Conservation (phyloP, 2,329 filamentous ascomycete species). For the Aplosporella prunicola region DNA sequence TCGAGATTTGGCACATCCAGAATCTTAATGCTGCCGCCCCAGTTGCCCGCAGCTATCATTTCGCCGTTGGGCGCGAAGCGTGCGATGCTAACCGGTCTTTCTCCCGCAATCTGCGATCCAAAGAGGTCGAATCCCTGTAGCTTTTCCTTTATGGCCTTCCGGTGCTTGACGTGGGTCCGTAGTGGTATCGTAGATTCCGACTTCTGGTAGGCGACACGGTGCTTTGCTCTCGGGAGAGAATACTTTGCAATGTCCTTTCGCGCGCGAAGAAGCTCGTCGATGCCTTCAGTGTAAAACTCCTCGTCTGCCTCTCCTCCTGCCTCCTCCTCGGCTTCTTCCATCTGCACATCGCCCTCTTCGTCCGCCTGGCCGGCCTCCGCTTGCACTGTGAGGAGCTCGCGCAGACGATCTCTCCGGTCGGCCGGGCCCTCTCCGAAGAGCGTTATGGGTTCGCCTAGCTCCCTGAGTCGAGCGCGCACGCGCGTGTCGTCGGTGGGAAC, state of each 20-base stretch:
- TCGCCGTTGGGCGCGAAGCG: conserved; percentile 81
- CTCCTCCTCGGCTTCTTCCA: conserved; percentile 34
- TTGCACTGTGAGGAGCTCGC: conserved; percentile 68
- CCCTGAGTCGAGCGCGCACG: conserved; percentile 70
- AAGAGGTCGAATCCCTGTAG: conserved; percentile 80
- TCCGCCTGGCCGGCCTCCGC: conserved; percentile 49
- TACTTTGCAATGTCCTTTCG: conserved; percentile 72
- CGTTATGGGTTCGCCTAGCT: conserved; percentile 87
- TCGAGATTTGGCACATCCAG: conserved; percentile 75
- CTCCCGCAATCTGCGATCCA: conserved; percentile 84
- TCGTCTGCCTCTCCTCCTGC: conserved; percentile 57
- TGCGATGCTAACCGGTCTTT: conserved; percentile 84
- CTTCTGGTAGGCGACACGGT: conserved; percentile 66
- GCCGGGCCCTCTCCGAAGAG: conserved; percentile 84
- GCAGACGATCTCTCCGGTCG: conserved; percentile 77
- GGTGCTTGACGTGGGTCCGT: conserved; percentile 83
- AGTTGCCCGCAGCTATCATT: conserved; percentile 81
- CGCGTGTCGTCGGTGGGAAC: conserved; percentile 90
- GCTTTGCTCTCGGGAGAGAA: conserved; percentile 73
- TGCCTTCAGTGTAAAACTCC: conserved; percentile 89
- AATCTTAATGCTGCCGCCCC: conserved; percentile 81
- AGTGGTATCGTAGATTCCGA: conserved; percentile 74
- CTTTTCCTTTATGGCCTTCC: conserved; percentile 78
- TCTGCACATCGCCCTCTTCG: conserved; percentile 45
- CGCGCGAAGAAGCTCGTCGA: conserved; percentile 62